These are phyloP conservation scores for Nothopassalora personata DNA, from an alignment of 2,329 filamentous ascomycete genomes.

Conservation along the genomic window DNA sequence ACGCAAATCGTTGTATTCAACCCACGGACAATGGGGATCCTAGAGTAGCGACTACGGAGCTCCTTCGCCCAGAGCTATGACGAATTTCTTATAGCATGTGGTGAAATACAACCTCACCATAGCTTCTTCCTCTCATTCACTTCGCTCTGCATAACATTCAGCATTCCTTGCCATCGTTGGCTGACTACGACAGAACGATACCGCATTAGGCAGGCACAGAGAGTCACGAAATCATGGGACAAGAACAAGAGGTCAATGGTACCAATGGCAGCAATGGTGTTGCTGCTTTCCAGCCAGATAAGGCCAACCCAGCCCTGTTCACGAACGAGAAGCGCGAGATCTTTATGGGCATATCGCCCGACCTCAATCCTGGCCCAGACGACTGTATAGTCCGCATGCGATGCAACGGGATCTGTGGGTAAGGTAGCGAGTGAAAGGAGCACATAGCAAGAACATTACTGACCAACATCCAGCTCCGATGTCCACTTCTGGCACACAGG, in stretches of 20 bases:
- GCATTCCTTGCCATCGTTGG: not conserved
- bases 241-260: constrained; percentile 9
- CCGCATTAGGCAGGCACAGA: not conserved
- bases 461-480: constrained; percentile 37
- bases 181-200: not conserved
- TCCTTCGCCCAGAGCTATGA: not conserved
- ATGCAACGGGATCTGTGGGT: constrained; percentile 30
- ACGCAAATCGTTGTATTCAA: not conserved
- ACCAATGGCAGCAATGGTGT: constrained; percentile 7
- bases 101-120: not conserved
- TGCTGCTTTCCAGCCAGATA: constrained; percentile 7
- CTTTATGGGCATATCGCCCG: constrained; percentile 26
- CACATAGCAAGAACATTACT: not conserved
- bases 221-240: not conserved
- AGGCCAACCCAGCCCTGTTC: constrained; percentile 25
- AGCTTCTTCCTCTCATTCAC: not conserved
- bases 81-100: not conserved
- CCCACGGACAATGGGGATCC: not conserved
- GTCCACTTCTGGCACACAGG: constrained; percentile 97
- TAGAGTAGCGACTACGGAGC: not conserved
- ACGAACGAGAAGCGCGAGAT: constrained; percentile 27
- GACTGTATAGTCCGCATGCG: constrained; percentile 28
- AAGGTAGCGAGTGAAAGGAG: not conserved
- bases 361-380: constrained; percentile 20
- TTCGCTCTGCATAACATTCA: not conserved